Percentiles rank a stretch among this genome's conserved stretches.
These are phyloP conservation scores for Apiospora pterosperma DNA, from an alignment of 2,329 filamentous ascomycete genomes.

Conservation along the genomic window DNA sequence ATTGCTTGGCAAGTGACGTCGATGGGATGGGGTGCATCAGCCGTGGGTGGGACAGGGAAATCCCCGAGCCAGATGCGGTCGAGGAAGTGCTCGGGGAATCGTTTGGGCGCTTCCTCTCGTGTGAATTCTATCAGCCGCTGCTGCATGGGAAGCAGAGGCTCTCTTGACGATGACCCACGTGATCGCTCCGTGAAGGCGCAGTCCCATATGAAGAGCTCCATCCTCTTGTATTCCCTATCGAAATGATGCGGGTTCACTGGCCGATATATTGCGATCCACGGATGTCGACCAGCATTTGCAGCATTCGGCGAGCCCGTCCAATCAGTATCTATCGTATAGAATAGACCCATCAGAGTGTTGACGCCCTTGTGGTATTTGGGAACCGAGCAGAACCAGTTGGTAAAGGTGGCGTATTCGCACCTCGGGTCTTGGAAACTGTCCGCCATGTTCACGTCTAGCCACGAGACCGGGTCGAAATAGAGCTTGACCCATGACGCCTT, in stretches of 20 bases:
- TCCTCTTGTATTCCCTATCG: conserved; percentile 20
- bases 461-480: conserved; percentile 39
- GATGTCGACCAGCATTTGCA: conserved; percentile 31
- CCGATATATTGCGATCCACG: conserved; percentile 51
- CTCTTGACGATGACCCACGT: conserved; percentile 6
- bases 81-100: conserved; percentile 32
- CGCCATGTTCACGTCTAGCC: conserved; percentile 36
- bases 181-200: conserved; percentile 25
- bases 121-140: conserved; percentile 38
- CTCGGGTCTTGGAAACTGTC: conserved; percentile 26
- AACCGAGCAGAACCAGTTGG: conserved; percentile 31
- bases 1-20: conserved; percentile 41
- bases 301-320: conserved; percentile 26
- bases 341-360: conserved; percentile 43
- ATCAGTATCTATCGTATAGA: conserved; percentile 43
- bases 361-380: conserved; percentile 7
- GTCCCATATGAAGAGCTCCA: conserved; percentile 57
- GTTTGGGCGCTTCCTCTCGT: conserved; percentile 21
- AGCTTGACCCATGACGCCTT: conserved; percentile 21
- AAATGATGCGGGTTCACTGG: conserved; percentile 34
- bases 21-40: conserved; percentile 30
- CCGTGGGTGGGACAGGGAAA: not conserved
- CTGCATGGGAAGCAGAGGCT: conserved; percentile 41
- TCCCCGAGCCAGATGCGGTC: conserved; percentile 42
- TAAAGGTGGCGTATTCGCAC: conserved; percentile 26